Conservation (phyloP, 2,329 filamentous ascomycete species). For the Coniochaeta sp. region DNA sequence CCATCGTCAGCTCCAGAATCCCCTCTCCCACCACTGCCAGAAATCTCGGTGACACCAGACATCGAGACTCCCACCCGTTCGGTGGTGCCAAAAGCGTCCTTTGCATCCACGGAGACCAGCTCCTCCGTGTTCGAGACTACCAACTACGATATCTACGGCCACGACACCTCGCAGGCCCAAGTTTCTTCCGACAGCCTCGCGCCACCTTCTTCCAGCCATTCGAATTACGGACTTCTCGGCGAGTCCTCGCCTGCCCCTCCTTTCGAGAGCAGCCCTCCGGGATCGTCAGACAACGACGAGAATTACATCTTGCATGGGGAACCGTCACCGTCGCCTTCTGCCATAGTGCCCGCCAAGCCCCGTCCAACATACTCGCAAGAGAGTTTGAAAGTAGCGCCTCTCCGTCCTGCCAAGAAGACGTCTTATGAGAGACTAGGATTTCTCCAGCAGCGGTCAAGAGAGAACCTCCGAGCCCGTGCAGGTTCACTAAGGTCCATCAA, state of each 20-base stretch:
- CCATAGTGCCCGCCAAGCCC: conserved; percentile 22
- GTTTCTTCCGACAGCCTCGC: conserved; percentile 33
- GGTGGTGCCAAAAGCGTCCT: conserved; percentile 28
- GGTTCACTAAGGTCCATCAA: conserved; percentile 36
- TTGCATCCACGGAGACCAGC: conserved; percentile 28
- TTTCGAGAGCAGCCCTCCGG: conserved; percentile 27
- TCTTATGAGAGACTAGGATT: conserved; percentile 42
- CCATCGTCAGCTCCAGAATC: conserved; percentile 19
- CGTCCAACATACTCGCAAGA: conserved; percentile 51
- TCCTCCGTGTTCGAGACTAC: conserved; percentile 42
- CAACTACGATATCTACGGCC: conserved; percentile 48
- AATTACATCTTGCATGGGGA: conserved; percentile 50
- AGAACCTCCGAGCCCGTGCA: conserved; percentile 41
- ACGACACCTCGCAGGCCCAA: conserved; percentile 22
- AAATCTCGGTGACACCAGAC: conserved; percentile 16
- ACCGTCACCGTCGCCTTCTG: conserved; percentile 30
- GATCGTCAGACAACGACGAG: conserved; percentile 31
- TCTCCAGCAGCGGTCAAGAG: conserved; percentile 42
- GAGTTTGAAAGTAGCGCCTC: conserved; percentile 49
- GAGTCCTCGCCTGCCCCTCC: conserved; percentile 40
- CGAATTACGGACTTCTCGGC: conserved; percentile 45
- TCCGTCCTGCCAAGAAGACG: conserved; percentile 38
- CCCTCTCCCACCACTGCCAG: conserved; percentile 23
- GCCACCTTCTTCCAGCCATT: conserved; percentile 30
- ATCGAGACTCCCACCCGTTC: conserved; percentile 13